Evolutionary conservation across 1,139 yeast genomes (phyloP).

Genomic region (Yamadazyma blattariae): DNA sequence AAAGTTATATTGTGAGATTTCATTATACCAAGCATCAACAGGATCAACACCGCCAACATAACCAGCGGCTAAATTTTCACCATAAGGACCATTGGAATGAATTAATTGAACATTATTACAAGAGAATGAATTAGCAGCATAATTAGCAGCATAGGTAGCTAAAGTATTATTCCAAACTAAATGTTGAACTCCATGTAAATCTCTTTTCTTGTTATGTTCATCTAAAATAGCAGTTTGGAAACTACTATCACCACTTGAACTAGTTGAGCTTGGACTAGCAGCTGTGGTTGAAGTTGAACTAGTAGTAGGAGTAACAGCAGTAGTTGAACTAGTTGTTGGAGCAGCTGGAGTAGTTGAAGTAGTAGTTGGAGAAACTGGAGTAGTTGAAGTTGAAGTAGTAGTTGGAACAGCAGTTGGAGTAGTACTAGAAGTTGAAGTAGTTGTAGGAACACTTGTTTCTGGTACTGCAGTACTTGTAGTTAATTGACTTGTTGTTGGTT

Average conservation of each 20-base stretch:
- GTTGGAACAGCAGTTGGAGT: conserved; percentile 11
- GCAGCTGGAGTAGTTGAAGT: conserved; percentile 11
- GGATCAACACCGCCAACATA: conserved; percentile 45
- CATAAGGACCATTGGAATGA: conserved; percentile 53
- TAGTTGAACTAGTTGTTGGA: conserved; percentile 17
- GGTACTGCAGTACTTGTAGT: conserved; percentile 11
- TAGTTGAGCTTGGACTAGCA: conserved; percentile 12
- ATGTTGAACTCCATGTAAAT: conserved; percentile 47
- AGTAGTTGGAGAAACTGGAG: not conserved
- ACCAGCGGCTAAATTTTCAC: conserved; percentile 62
- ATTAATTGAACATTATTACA: conserved; percentile 53
- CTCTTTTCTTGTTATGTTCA: conserved; percentile 54
- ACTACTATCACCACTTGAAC: conserved; percentile 16
- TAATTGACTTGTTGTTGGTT: conserved; percentile 12
- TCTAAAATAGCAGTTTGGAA: conserved; percentile 36
- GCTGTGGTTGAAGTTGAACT: conserved; percentile 11
- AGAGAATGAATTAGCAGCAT: conserved; percentile 40
- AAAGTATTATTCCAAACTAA: conserved; percentile 49
- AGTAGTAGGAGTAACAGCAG: conserved; percentile 14
- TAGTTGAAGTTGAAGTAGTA: conserved; percentile 8
- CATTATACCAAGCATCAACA: conserved; percentile 67
- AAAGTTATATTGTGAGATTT: conserved; percentile 51
- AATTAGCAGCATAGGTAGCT: conserved; percentile 45
- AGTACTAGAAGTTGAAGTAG: conserved; percentile 18
- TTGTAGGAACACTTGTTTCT: conserved; percentile 8